A percentile compares a stretch with the other conserved stretches of the same genome.
These are phyloP conservation scores for Zanthoxylum bungeanum DNA, from an alignment of 345 rosid genomes.

Conservation along the genomic window DNA sequence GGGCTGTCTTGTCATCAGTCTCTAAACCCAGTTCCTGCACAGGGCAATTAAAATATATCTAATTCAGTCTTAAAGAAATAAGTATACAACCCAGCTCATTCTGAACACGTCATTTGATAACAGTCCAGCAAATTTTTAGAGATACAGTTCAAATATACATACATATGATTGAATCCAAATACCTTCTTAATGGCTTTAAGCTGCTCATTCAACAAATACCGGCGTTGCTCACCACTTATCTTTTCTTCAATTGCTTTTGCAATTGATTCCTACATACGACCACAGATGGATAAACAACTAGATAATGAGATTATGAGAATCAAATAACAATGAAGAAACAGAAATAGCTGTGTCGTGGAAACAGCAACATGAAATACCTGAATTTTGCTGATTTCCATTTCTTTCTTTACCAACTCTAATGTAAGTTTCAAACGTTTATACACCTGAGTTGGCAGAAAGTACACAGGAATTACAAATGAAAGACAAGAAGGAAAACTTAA, in stretches of 20 bases:
- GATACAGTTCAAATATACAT: background rate
- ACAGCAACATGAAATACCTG: conserved; percentile 50
- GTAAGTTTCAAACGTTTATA: conserved; percentile 84
- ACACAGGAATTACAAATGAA: background rate
- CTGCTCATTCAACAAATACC: conserved; percentile 95
- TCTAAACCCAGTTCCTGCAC: conserved; percentile 96
- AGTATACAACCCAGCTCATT: background rate
- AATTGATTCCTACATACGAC: conserved; percentile 68
- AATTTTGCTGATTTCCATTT: conserved; percentile 96
- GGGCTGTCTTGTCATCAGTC: conserved; percentile 98
- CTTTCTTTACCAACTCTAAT: conserved; percentile 87
- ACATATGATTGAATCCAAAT: conserved; percentile 11
- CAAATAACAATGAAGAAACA: conserved; percentile 11
- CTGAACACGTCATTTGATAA: background rate
- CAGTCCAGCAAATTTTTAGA: background rate
- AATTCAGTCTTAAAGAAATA: conserved; percentile 8
- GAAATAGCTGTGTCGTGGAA: conserved; percentile 1
- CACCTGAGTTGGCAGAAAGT: conserved; percentile 45
- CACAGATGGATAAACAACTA: background rate
- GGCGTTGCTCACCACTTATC: conserved; percentile 97
- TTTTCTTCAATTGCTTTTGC: conserved; percentile 99
- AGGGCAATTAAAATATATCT: conserved; percentile 19
- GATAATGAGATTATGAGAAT: background rate
- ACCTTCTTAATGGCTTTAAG: conserved; percentile 99
- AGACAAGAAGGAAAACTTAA: background rate